These are phyloP conservation scores for Epicoccum nigrum DNA, from an alignment of 2,329 filamentous ascomycete species.

Conservation along the genomic window DNA sequence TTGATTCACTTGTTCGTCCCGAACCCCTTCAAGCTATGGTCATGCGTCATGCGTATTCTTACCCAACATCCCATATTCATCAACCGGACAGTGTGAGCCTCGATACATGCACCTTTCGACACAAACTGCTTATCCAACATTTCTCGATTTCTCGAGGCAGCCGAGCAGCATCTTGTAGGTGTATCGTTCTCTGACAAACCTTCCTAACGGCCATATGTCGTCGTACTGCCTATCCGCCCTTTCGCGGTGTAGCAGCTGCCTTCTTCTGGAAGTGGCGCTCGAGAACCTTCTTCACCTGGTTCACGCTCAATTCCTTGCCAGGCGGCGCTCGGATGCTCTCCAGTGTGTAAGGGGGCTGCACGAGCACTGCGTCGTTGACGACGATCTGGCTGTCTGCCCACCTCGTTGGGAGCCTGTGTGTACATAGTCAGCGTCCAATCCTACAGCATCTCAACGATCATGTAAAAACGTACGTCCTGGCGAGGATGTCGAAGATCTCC, in stretches of 20 bases:
- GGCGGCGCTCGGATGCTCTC: constrained; percentile 59
- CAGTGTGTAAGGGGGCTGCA: constrained; percentile 63
- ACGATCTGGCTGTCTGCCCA: constrained; percentile 67
- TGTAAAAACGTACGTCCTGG: constrained; percentile 56
- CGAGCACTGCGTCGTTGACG: constrained; percentile 65
- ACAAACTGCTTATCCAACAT: no score
- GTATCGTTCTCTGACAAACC: neutral
- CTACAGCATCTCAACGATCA: neutral
- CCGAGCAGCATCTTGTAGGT: no score
- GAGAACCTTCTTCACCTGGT: constrained; percentile 54
- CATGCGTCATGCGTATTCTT: no score
- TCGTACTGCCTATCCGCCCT: constrained; percentile 4
- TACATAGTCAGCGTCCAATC: constrained; percentile 10
- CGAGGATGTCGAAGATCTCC: constrained; percentile 67
- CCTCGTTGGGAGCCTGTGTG: constrained; percentile 57
- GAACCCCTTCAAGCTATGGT: no score
- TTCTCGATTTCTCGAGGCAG: no score
- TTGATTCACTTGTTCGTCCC: no score
- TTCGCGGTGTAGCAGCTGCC: constrained; percentile 20
- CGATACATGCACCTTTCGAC: no score
- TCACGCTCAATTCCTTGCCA: constrained; percentile 51
- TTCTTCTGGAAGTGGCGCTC: constrained; percentile 55
- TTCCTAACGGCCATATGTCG: neutral
- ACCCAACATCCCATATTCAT: no score
- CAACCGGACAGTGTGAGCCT: no score